phyloP scores from a whole-genome alignment of 192 early-diverging fungal species.

The Coemansia sp. region DNA sequence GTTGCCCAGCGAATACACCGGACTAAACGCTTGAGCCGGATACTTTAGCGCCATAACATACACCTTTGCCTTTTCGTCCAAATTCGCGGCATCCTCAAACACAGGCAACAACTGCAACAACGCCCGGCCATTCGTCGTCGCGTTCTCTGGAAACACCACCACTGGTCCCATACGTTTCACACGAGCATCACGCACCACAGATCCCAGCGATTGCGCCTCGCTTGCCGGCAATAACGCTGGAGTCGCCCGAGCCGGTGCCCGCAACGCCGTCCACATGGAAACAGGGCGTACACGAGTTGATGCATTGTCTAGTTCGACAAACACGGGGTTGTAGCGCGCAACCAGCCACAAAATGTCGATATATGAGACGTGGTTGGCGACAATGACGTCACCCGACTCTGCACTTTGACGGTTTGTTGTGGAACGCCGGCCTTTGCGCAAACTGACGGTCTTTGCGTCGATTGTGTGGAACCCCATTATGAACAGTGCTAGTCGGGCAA shows the following conservation, averaged over 20 bases:
- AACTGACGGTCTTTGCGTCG: slow-evolving; percentile 59
- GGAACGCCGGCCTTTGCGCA: slow-evolving; percentile 63
- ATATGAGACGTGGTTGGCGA: slow-evolving; percentile 82
- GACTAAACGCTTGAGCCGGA: slow-evolving; percentile 33
- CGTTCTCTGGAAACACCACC: slow-evolving; percentile 57
- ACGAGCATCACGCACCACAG: slow-evolving; percentile 39
- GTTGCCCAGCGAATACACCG: slow-evolving; percentile 55
- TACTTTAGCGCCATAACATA: slow-evolving; percentile 56
- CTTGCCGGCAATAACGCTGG: slow-evolving; percentile 38
- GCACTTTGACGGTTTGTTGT: not conserved
- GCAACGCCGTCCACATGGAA: slow-evolving; percentile 34
- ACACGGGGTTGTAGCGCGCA: slow-evolving; percentile 59
- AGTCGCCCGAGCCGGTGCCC: slow-evolving; percentile 25
- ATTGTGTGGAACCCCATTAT: slow-evolving; percentile 78
- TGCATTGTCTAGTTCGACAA: slow-evolving; percentile 53
- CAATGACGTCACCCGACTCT: slow-evolving; percentile 70
- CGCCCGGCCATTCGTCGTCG: slow-evolving; percentile 85
- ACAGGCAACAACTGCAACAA: slow-evolving; percentile 74
- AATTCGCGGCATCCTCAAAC: slow-evolving; percentile 61
- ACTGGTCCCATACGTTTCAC: slow-evolving; percentile 22
- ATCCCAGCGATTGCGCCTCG: slow-evolving; percentile 24
- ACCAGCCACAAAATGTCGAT: slow-evolving; percentile 77
- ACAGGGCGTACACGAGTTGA: slow-evolving; percentile 27
- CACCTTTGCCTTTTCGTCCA: slow-evolving; percentile 60
- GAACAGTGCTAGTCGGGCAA: slow-evolving; percentile 62